Evolutionary conservation across 2,329 filamentous ascomycete genomes (phyloP).

Genomic region (Colletotrichum destructivum): DNA sequence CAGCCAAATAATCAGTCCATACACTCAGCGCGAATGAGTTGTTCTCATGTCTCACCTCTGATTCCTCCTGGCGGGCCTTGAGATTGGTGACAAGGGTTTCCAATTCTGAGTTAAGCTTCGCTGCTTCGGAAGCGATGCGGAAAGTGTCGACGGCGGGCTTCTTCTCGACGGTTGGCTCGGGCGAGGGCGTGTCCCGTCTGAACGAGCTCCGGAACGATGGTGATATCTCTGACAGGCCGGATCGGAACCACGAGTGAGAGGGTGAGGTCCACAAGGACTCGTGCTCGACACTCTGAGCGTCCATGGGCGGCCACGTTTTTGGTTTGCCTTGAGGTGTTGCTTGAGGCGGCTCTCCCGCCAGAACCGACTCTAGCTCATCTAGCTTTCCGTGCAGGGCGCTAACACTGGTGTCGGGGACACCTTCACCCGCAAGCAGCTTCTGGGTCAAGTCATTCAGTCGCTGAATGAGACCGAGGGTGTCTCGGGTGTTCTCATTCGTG

Average conservation of each 20-base stretch:
- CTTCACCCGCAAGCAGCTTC: constrained; percentile 52
- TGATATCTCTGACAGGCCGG: constrained; percentile 58
- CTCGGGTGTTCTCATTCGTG: constrained; percentile 48
- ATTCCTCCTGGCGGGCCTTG: constrained; percentile 71
- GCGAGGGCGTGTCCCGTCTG: constrained; percentile 45
- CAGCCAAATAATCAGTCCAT: constrained; percentile 22
- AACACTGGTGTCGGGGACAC: constrained; percentile 54
- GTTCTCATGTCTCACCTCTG: constrained; percentile 61
- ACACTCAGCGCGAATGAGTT: neutral
- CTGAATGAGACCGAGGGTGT: constrained; percentile 59
- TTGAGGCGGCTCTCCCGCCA: constrained; percentile 37
- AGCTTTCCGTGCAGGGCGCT: constrained; percentile 51
- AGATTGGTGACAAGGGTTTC: constrained; percentile 66
- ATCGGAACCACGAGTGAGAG: constrained; percentile 55
- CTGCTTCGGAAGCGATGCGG: constrained; percentile 55
- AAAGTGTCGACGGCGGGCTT: constrained; percentile 52
- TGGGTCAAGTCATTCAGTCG: constrained; percentile 57
- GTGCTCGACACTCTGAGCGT: constrained; percentile 38
- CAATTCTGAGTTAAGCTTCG: constrained; percentile 66
- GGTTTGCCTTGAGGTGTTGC: constrained; percentile 38
- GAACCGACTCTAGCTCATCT: constrained; percentile 54
- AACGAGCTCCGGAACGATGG: constrained; percentile 49
- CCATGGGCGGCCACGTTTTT: constrained; percentile 42
- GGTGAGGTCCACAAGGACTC: constrained; percentile 53
- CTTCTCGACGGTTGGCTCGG: constrained; percentile 32